Conservation (phyloP, 202 grass and related monocot species). For the Zizania palustris region DNA sequence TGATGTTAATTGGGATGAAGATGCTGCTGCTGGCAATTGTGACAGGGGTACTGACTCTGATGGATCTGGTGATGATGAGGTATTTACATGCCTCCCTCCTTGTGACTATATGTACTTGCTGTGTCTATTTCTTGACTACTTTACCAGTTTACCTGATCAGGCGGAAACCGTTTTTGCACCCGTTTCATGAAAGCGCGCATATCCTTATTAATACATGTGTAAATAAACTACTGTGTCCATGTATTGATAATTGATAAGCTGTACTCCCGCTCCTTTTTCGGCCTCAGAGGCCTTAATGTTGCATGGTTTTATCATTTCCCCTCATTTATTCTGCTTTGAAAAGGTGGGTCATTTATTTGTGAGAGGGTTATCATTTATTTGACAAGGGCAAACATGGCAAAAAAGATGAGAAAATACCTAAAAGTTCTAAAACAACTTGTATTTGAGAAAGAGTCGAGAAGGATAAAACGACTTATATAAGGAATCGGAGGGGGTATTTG, state of each 20-base stretch:
- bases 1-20: conserved; percentile 39
- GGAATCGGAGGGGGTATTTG: not conserved
- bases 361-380: too few species aligned
- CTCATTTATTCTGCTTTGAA: too few species aligned
- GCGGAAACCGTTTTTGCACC: not conserved
- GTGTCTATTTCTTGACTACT: not conserved
- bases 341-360: too few species aligned
- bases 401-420: too few species aligned
- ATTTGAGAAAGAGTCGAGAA: too few species aligned
- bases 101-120: conserved; percentile 9
- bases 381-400: too few species aligned
- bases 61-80: conserved; percentile 68
- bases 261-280: too few species aligned
- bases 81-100: conserved; percentile 41
- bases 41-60: conserved; percentile 20
- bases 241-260: too few species aligned
- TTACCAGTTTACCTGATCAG: not conserved
- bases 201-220: not conserved
- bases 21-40: conserved; percentile 21
- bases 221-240: not conserved
- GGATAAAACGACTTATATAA: too few species aligned
- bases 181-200: not conserved
- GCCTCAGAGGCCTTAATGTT: too few species aligned
- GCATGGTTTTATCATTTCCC: too few species aligned
- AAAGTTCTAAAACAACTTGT: too few species aligned